Evolutionary conservation across 192 early-diverging fungal genomes (phyloP), one percentile per base, ranked within the genome.

Genomic region (Backusella macrospora): DNA sequence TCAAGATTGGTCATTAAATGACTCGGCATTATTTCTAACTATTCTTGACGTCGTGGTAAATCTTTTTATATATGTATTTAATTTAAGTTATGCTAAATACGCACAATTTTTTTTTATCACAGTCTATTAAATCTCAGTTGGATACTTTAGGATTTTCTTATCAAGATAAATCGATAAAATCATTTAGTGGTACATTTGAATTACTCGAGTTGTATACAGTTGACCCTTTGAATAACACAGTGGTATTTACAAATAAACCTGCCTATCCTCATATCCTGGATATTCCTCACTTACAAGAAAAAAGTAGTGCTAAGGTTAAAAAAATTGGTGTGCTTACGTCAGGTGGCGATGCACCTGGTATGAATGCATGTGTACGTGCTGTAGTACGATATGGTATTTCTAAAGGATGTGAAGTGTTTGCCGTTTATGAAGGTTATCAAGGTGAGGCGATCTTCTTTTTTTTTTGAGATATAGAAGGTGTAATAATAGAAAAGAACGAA

Each of bases 341-440:
- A 48, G 96, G 96, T 40, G 96, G 96, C 34, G 96, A 98, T 90
- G 67, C 93, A 8, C 92, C 92, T 34, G 97, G 97, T 23, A 99
- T 99, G 97, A 99, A 99, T 77, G 93, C 97, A 23, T 91, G 92
- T 45, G 97, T 99, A 42, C 88, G 97, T 29, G 88, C 92, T 6
- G 92, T 98, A 37, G 95, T 96, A n/a, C 90, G 95, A 12, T 90
- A 94, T 76, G 91, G 94, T 1, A 90, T 96, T 73, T 86, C 90
- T 15, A 86, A 88, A 12, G 92, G 89, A n/a, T 96, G 93, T 81
- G 85, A 91, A 14, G 92, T 95, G 5, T 99, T 87, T 82, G 92
- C 92, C n/a, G 92, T 99, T 70, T 95, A 95, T 77, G 97, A 99
- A 77, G 97, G 97, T 10, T 99, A 97, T 79, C 94, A 99, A 83